Evolutionary conservation across 148 eudicot species (phyloP).

Genomic region (Cornus suecica): DNA sequence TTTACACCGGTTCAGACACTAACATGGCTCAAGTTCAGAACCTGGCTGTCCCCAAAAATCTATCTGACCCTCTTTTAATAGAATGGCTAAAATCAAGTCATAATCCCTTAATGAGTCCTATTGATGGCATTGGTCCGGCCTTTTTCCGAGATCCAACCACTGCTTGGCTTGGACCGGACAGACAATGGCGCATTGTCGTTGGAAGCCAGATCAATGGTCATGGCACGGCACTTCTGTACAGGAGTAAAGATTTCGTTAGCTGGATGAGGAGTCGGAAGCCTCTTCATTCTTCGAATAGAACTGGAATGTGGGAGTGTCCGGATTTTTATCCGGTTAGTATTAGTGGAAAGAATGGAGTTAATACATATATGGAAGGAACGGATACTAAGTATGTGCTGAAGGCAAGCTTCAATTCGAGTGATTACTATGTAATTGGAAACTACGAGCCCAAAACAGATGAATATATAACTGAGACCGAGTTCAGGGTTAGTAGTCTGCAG

Average conservation of each 20-base stretch:
- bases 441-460: conserved; percentile 12
- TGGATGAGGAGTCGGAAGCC: conserved; percentile 18
- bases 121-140: conserved; percentile 10
- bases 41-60: conserved; percentile 43
- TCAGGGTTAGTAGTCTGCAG: not conserved
- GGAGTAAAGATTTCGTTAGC: conserved; percentile 23
- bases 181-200: conserved; percentile 19
- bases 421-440: conserved; percentile 19
- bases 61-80: conserved; percentile 47
- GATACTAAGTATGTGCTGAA: conserved; percentile 20
- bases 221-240: conserved; percentile 21
- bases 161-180: conserved; percentile 35
- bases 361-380: not conserved
- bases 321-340: conserved; percentile 22
- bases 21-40: conserved; percentile 33
- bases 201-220: conserved; percentile 18
- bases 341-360: conserved; percentile 6
- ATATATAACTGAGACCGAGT: conserved; percentile 3
- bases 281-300: conserved; percentile 19
- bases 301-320: conserved; percentile 33
- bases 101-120: conserved; percentile 35
- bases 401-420: conserved; percentile 9
- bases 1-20: conserved; percentile 36
- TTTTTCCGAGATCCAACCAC: conserved; percentile 40
- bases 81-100: conserved; percentile 44